Conservation (phyloP, 176 grass and related monocot genomes). For the Microstegium vimineum region DNA sequence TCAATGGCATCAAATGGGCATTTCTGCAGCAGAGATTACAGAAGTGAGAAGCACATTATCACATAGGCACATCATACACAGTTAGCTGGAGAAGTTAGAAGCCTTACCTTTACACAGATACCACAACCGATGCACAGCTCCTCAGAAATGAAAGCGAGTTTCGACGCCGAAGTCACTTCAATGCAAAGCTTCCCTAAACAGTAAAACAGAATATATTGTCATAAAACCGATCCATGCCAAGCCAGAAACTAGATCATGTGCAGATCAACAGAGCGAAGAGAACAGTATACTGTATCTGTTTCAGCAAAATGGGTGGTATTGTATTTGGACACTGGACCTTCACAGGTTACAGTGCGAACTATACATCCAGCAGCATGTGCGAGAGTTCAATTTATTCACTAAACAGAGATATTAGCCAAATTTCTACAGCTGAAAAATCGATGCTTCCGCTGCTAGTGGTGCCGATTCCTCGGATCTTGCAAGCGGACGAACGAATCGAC, state of each 20-base stretch:
- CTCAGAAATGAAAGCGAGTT: slow-evolving; percentile 85
- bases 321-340: neutral
- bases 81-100: neutral
- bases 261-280: neutral
- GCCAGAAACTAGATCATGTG: neutral
- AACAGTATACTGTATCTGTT: neutral
- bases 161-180: slow-evolving; percentile 55
- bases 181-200: slow-evolving; percentile 84
- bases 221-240: neutral
- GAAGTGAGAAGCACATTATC: neutral
- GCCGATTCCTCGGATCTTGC: neutral
- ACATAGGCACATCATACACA: neutral
- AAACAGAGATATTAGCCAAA: neutral
- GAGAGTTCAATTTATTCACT: neutral
- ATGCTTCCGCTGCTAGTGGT: neutral
- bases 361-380: neutral
- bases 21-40: slow-evolving; percentile 57
- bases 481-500: neutral
- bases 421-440: neutral
- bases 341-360: neutral
- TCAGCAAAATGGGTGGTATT: neutral
- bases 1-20: slow-evolving; percentile 93
- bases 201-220: neutral
- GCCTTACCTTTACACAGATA: slow-evolving; percentile 88
- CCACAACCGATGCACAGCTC: slow-evolving; percentile 95